Base-by-base conservation (phyloP, 495 filamentous ascomycete genomes). In the Oidiodendron maius region DNA sequence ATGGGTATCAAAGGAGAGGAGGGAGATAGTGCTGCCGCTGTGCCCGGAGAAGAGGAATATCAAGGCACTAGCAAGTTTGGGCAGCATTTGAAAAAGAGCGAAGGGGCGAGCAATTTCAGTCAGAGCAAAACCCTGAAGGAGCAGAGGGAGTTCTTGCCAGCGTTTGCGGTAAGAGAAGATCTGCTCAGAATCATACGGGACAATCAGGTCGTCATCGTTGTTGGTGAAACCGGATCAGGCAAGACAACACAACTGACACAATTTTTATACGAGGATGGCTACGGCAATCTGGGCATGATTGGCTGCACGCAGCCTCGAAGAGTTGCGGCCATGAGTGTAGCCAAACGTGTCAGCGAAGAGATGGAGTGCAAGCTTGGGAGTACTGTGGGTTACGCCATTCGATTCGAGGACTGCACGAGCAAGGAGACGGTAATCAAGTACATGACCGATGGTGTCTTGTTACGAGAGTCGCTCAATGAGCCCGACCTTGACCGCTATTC, bases 251-350 rank as follows among this genome's bases (percentile, higher is more conserved):
- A 97, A 69, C 75, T 97, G 40, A 96, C 91, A 0, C 91, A 97
- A 61, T 97, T 96, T 55, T 71, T 97, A 15, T 84, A 91, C 61
- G 91, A 97, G 65, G 91, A 95, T 53, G 91, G 91, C 12, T 97
- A 96, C 61, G 86, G 81, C 24, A 85, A 86, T 46, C 62, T 70
- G 34, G 91, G 91, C 35, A 81, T 96, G 72, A 97, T 97, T 54
- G 90, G 91, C 1, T 97, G 91, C 60, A 97, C 91, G 18, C 91
- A 97, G 56, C 91, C 91, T 47, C 80, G 91, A 55, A 83, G 91
- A 74, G 91, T 97, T 20, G 91, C 91, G 30, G 91, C 94, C 2
- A 99, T 99, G 94, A 95, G 89, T 65, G 94, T 99, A 23, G 94
- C 94, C 10, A 97, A 96, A 65, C 88, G 94, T 69, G 94, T 99